Evolutionary conservation across 1,284 basidiomycete species (phyloP), one percentile per base, ranked within the genome.

Genomic region (Naganishia albida): DNA sequence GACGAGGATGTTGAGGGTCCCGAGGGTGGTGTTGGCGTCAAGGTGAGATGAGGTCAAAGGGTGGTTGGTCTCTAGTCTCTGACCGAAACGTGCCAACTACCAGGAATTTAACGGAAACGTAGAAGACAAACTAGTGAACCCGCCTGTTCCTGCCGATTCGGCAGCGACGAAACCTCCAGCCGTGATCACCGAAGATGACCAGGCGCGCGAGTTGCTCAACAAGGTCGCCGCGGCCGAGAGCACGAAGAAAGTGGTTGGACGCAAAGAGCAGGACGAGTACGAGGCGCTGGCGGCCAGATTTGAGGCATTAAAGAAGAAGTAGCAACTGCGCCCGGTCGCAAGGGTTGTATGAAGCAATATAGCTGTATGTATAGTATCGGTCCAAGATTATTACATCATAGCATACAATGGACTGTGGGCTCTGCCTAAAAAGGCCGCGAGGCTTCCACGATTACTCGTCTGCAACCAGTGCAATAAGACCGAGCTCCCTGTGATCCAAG

Each of bases 381-480:
- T 34, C 34, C 34, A 6, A 6, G 34, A 34, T 34, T 34, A 34
- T 34, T 34, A 34, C 34, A 10, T 4, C 4, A 34, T 34, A 34
- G 34, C 34, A 34, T 34, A 34, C 34, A 34, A 34, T 10, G 34
- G 34, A 34, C 34, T 34, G 34, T 34, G 34, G 34, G 34, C 34
- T 34, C 34, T 34, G 34, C 34, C 34, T 34, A 10, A 34, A 34
- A 34, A 34, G 34, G 34, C 34, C 34, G 34, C 34, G 34, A 34
- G 34, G 34, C 34, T 38, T 3, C n/a, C 23, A 26, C 25, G 34
- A 26, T 65, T 64, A 69, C 28, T 68, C 63, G 26, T 65, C 40
- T 6, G 83, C 82, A 86, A 91, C 87, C 23, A 92, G 82, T 7
- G 88, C 88, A 67, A 93, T 92, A 69, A 92, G 85, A 63, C 85